Base-by-base conservation (phyloP, 164 flowering plant genomes). In the Piper betle region DNA sequence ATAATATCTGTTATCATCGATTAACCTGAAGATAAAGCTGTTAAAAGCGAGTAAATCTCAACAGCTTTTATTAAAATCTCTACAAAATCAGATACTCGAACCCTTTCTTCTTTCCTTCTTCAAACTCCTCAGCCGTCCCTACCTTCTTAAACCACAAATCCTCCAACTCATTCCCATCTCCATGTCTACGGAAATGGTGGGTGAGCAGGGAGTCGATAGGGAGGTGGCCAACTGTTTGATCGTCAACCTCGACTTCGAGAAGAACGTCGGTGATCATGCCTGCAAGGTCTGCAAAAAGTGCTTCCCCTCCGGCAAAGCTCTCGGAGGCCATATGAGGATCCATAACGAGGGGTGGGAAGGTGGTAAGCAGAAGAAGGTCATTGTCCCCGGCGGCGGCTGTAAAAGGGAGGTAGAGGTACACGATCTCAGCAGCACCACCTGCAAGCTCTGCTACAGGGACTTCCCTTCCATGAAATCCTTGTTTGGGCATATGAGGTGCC, bases 401-500 rank as follows among this genome's bases (percentile, higher is more conserved):
- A n/a, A 50, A n/a, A n/a, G n/a, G 19, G 54, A 5, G 11, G 10
- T 6, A 37, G 50, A 16, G 40, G 52, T 42, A 10, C 50, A 20
- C 12, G 17, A 55, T 17, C 37, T 37, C 15, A 19, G 52, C 16
- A 58, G 33, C 33, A 25, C 18, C 11, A 59, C 53, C 2, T 88
- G 93, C 64, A 17, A 17, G 0, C 37, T 71, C 1, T 88, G 93
- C 62, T 58, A 56, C 1, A 88, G 73, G 73, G 37, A 4, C n/a
- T 86, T 89, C 55, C 69, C 68, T 0, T 81, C 91, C 0, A 53
- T 53, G 74, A 86, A 85, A 62, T 67, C 86, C 1, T 25, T 25
- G 33, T 25, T 25, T 25, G 33, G 33, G 37, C 96, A 89, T 64
- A 81, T 86, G 89, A 85, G 94, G 63, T 77, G 72, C 33, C 94